A percentile compares a stretch with the other conserved stretches of the same genome.
phyloP scores from a whole-genome alignment of 441 rosid genomes.

The Lepidium campestre region DNA sequence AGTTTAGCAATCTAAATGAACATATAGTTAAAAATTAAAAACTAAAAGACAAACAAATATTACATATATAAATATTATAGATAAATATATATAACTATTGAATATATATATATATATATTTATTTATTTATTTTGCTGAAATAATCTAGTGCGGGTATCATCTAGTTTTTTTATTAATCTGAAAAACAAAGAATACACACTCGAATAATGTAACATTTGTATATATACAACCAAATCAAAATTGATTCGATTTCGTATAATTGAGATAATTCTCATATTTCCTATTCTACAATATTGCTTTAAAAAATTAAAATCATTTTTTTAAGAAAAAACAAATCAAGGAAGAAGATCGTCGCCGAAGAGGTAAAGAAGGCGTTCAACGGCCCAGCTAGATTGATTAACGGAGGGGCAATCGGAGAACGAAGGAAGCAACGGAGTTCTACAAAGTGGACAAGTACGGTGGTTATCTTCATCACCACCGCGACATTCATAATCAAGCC shows the following conservation, averaged over 20 bases:
- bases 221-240: neutral
- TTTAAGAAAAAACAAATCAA: neutral
- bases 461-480: slow-evolving; percentile 37
- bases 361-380: slow-evolving; percentile 63
- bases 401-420: slow-evolving; percentile 10
- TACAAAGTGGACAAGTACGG: slow-evolving; percentile 67
- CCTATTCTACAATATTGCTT: neutral
- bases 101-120: too few relatives aligned
- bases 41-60: too few relatives aligned
- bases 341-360: slow-evolving; percentile 65
- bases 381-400: slow-evolving; percentile 74
- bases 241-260: neutral
- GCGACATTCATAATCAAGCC: slow-evolving; percentile 49
- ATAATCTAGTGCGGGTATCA: too few relatives aligned
- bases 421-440: slow-evolving; percentile 55
- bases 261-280: neutral
- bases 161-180: too few relatives aligned
- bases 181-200: neutral
- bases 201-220: neutral
- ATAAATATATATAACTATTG: too few relatives aligned
- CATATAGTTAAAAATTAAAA: too few relatives aligned
- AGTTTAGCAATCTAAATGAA: too few relatives aligned
- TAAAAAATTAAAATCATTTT: neutral
- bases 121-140: too few relatives aligned
- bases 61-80: too few relatives aligned